These are phyloP conservation scores for Albophoma yamanashiensis DNA, from an alignment of 2,329 filamentous ascomycete genomes.

Conservation along the genomic window DNA sequence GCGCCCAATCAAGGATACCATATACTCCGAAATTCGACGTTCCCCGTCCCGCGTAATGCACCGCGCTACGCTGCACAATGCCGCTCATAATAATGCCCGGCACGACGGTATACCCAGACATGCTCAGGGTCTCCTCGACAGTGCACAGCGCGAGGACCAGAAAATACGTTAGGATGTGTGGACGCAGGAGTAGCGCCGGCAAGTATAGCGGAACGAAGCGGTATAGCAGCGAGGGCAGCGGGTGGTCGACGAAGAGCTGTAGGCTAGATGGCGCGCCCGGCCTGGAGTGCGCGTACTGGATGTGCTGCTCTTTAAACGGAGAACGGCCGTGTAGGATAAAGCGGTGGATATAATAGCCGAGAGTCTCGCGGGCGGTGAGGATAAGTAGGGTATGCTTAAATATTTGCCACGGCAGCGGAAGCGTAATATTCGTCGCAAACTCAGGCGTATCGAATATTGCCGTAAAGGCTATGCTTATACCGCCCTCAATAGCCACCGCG, in stretches of 20 bases:
- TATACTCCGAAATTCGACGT: not conserved
- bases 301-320: conserved; percentile 29
- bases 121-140: conserved; percentile 54
- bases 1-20: not conserved
- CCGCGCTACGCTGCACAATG: conserved; percentile 28
- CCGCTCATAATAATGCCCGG: conserved; percentile 44
- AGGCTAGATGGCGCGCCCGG: conserved; percentile 49
- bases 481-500: not conserved
- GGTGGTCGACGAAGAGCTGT: conserved; percentile 57
- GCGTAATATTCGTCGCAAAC: conserved; percentile 11
- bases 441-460: not conserved
- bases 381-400: not conserved
- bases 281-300: conserved; percentile 39
- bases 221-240: conserved; percentile 49
- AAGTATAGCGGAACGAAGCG: conserved; percentile 56
- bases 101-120: conserved; percentile 55
- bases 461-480: not conserved
- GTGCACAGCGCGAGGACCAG: conserved; percentile 52
- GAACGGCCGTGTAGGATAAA: conserved; percentile 54
- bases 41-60: conserved; percentile 11
- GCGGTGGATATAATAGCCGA: conserved; percentile 66
- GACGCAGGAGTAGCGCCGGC: conserved; percentile 52
- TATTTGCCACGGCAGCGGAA: not conserved
- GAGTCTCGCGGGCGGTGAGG: conserved; percentile 35
- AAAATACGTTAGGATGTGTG: conserved; percentile 64